Evolutionary conservation across 129 eudicot genomes (phyloP).

Genomic region (Saposhnikovia divaricata): DNA sequence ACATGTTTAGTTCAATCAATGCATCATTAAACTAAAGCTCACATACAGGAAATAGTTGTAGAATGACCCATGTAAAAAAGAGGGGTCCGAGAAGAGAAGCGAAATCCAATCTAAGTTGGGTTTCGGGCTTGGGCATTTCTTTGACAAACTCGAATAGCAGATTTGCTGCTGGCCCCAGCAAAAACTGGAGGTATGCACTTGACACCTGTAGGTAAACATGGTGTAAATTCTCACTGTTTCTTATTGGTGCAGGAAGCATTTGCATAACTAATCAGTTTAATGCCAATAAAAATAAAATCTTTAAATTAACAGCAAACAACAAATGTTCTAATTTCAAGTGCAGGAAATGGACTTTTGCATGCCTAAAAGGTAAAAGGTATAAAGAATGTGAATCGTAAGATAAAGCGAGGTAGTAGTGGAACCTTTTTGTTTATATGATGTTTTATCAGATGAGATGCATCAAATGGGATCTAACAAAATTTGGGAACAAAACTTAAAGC

Average conservation of each 20-base stretch:
- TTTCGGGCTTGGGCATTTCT: slow-evolving; percentile 89
- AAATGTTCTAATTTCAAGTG: not conserved
- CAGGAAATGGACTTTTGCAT: not conserved
- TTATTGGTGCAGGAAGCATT: not conserved
- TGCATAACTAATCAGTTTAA: not conserved
- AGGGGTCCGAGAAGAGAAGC: slow-evolving; percentile 81
- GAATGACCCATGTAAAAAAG: slow-evolving; percentile 75
- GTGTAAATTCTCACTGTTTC: slow-evolving; percentile 9
- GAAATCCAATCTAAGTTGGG: slow-evolving; percentile 53
- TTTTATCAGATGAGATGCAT: not conserved
- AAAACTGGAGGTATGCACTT: slow-evolving; percentile 63
- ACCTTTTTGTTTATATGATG: not conserved
- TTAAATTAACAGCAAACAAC: not conserved
- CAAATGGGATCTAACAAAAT: not conserved
- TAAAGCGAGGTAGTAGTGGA: not conserved
- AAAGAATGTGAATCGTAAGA: not conserved
- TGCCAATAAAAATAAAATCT: not conserved
- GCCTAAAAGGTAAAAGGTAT: not conserved
- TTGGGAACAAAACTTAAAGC: not conserved
- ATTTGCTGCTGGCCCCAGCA: slow-evolving; percentile 53
- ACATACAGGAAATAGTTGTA: slow-evolving; percentile 75
- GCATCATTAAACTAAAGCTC: not conserved
- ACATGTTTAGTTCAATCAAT: not conserved
- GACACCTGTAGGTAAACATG: slow-evolving; percentile 45
- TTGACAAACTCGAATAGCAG: slow-evolving; percentile 72